A percentile compares a stretch with the other conserved stretches of the same genome.
phyloP scores from a whole-genome alignment of 108 stramenopile genomes.

The Craspedostauros australis region DNA sequence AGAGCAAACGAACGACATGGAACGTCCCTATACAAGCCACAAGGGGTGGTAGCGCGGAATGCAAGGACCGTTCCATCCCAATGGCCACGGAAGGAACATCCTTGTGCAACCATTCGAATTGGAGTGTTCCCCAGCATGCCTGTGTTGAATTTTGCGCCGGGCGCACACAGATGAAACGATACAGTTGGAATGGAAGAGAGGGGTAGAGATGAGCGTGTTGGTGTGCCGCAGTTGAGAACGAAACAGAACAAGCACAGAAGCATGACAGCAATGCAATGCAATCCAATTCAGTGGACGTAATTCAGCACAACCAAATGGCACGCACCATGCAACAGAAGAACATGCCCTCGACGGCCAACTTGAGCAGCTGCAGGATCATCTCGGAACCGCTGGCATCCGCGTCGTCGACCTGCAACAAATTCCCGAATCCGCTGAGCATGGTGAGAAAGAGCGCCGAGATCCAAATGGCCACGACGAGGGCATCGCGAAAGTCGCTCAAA shows the following conservation, averaged over 20 bases:
- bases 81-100: constrained; percentile 34
- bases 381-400: constrained; percentile 6
- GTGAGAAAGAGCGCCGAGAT: constrained; percentile 35
- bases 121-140: constrained; percentile 54
- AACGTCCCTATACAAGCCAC: constrained; percentile 36
- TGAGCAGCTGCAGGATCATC: constrained; percentile 18
- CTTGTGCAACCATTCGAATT: constrained; percentile 44
- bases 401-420: constrained; percentile 31
- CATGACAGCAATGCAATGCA: constrained; percentile 3
- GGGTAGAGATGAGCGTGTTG: not conserved
- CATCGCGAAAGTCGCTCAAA: constrained; percentile 51
- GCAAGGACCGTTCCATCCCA: constrained; percentile 42
- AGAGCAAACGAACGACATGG: constrained; percentile 15
- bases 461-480: constrained; percentile 37
- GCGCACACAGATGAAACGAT: not conserved
- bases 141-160: constrained; percentile 5
- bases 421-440: constrained; percentile 28
- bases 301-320: not conserved
- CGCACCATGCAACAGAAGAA: constrained; percentile 26
- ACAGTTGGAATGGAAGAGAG: constrained; percentile 1
- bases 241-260: constrained; percentile 11
- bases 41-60: constrained; percentile 46
- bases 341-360: constrained; percentile 16
- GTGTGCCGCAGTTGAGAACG: constrained; percentile 5
- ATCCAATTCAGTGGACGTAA: too few relatives aligned